Evolutionary conservation across 805 yeast genomes (phyloP).

Genomic region (Komagataella phaffii): DNA sequence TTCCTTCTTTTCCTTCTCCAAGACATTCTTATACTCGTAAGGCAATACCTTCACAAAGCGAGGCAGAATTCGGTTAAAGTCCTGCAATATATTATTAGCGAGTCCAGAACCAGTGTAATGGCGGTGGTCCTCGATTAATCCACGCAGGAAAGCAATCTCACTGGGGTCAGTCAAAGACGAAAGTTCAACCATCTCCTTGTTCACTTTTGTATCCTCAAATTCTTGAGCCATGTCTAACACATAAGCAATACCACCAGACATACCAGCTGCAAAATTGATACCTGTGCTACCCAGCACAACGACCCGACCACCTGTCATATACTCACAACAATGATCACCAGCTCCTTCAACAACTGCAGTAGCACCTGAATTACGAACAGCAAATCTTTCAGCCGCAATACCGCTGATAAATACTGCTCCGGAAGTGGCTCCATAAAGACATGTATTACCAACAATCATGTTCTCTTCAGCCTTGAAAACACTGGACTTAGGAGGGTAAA

Average conservation of each 20-base stretch:
- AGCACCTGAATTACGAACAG: conserved; percentile 98
- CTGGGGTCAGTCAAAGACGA: conserved; percentile 68
- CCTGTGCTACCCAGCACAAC: conserved; percentile 87
- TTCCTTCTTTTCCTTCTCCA: conserved; percentile 61
- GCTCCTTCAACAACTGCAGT: conserved; percentile 92
- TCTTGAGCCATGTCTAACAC: conserved; percentile 94
- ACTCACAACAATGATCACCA: conserved; percentile 98
- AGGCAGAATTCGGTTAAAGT: conserved; percentile 80
- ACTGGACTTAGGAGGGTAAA: conserved; percentile 81
- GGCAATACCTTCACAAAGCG: conserved; percentile 92
- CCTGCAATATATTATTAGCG: conserved; percentile 69
- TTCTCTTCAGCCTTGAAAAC: conserved; percentile 90
- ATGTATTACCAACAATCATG: conserved; percentile 92
- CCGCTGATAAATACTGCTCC: conserved; percentile 93
- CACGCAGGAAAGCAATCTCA: conserved; percentile 89
- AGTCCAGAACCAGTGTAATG: conserved; percentile 89
- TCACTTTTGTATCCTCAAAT: conserved; percentile 58
- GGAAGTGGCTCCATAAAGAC: conserved; percentile 94
- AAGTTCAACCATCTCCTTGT: conserved; percentile 71
- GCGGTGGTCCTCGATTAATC: conserved; percentile 87
- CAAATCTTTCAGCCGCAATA: conserved; percentile 96
- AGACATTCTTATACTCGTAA: conserved; percentile 76
- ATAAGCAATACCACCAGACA: conserved; percentile 98
- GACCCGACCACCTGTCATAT: conserved; percentile 98
- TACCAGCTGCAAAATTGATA: conserved; percentile 92